Evolutionary conservation across 1,284 basidiomycete genomes (phyloP), one percentile per base, ranked within the genome.

Genomic region (Cryptococcus sp.): DNA sequence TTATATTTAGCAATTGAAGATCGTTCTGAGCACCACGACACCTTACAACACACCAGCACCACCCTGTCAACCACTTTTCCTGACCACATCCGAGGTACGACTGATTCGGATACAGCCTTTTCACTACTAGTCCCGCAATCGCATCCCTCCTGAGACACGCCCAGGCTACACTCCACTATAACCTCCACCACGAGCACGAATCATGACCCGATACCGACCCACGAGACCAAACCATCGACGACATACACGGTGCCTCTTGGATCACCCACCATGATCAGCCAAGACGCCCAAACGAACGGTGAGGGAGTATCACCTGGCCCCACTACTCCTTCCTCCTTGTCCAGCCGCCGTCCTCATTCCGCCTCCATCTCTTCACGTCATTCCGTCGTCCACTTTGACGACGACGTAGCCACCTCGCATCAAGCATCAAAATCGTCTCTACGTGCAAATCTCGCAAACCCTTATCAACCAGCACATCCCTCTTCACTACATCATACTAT

Each of bases 381-480:
- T 19, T 44, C 41, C 41, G n/a, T 44, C n/a, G 41, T 44, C 8
- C 41, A 44, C 22, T 44, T 44, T 22, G 41, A 44, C 41, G 41
- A n/a, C n/a, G 41, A 44, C 41, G n/a, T 22, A 22, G 41, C 41
- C n/a, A n/a, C 41, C n/a, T n/a, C 41, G n/a, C 41, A 44, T n/a
- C 41, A 44, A 15, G 8, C 41, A n/a, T 44, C 41, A 8, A 19
- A 47, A 43, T 49, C 55, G 47, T 52, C 55, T 22, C 47, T 37
- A 5, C 39, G 29, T n/a, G 22, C 54, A 15, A 16, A 5, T 22
- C n/a, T 8, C 26, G 45, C 52, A 46, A 43, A 54, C 44, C 20
- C 50, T n/a, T 61, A 62, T 54, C 60, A 58, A 45, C 60, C 60
- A 13, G 20, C 51, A 29, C 60, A 58, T 29, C 60, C 60, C 29